Evolutionary conservation across 345 rosid species (phyloP), one percentile per base, ranked within the genome.

Genomic region (Moringa oleifera): DNA sequence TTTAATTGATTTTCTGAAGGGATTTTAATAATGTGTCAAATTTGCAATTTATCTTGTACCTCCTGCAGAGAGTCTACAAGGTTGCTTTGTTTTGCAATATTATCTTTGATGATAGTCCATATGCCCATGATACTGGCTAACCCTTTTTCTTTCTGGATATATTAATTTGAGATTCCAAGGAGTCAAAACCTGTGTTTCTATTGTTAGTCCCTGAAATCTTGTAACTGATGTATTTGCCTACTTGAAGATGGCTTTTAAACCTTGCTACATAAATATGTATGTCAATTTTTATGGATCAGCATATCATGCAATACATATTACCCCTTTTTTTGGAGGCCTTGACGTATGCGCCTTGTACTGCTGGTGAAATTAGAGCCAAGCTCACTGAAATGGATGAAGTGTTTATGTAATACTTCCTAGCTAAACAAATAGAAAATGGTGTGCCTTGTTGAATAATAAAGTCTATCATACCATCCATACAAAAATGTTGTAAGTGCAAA

Each of bases 11-110:
- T 18, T 23, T 58, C 19, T n/a, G 7, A 51, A 7, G 18, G 49
- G 64, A 68, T 68, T 18, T 53, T 60, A 56, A 31, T 53, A 36
- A 2, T 28, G 33, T 47, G 13, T 47, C 51, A 13, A 6, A 47
- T 47, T 47, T 1, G 19, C 51, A 47, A 47, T 47, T 18, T 6
- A 47, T 18, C 15, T 47, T 13, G 15, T 51, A 19, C 28, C 23
- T 36, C 18, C 41, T 23, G 37, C 45, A 3, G 64, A 50, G 19
- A 36, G 31, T 50, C 31, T 12, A 3, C 45, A 47, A 51, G 20
- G 2, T 51, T 19, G 47, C 1, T 4, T 41, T 41, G 13, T 1
- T 41, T 41, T 41, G 9, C 6, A 7, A 41, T 41, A 41, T 41
- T 9, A 9, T 41, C 12, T 41, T 41, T 41, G 47, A 41, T 41